phyloP scores from a whole-genome alignment of 176 grass and related monocot species.

The Aegilops speltoides region DNA sequence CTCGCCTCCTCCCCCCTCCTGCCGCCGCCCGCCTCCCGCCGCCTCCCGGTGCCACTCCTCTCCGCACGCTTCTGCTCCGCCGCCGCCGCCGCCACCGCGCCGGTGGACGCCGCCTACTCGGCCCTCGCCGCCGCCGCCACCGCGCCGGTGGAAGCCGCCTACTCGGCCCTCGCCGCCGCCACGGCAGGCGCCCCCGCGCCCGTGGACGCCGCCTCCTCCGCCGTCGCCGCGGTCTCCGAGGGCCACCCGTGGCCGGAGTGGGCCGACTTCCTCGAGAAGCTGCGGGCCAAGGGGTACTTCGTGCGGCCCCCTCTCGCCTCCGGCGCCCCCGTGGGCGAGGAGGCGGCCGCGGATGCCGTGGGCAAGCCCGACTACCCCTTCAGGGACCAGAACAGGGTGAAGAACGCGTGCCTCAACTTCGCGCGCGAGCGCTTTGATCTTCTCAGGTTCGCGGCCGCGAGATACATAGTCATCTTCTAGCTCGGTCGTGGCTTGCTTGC shows the following conservation, averaged over 20 bases:
- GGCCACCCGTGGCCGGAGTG: slow-evolving; percentile 90
- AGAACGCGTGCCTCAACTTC: slow-evolving; percentile 95
- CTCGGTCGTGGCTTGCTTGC: not conserved
- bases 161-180: not conserved
- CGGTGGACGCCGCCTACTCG: not conserved
- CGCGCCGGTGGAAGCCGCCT: not conserved
- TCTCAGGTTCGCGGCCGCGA: slow-evolving; percentile 46
- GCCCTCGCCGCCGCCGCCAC: not conserved
- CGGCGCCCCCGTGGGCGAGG: slow-evolving; percentile 16
- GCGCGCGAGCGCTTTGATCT: slow-evolving; percentile 80
- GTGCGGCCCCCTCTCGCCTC: slow-evolving; percentile 1
- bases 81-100: not conserved
- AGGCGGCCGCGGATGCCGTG: not conserved
- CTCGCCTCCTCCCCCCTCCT: slow-evolving; percentile 27
- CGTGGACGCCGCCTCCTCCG: not conserved
- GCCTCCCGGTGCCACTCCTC: slow-evolving; percentile 18
- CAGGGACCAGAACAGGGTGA: slow-evolving; percentile 58
- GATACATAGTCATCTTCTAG: not conserved
- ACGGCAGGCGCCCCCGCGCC: not conserved
- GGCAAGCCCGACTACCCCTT: not conserved
- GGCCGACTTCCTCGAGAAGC: slow-evolving; percentile 69
- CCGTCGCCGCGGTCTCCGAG: not conserved
- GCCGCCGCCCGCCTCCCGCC: slow-evolving; percentile 21
- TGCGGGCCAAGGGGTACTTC: slow-evolving; percentile 79
- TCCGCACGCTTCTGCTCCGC: slow-evolving; percentile 57